These are phyloP conservation scores for Aspergillus niger DNA, from an alignment of 2,329 filamentous ascomycete genomes.

Conservation along the genomic window DNA sequence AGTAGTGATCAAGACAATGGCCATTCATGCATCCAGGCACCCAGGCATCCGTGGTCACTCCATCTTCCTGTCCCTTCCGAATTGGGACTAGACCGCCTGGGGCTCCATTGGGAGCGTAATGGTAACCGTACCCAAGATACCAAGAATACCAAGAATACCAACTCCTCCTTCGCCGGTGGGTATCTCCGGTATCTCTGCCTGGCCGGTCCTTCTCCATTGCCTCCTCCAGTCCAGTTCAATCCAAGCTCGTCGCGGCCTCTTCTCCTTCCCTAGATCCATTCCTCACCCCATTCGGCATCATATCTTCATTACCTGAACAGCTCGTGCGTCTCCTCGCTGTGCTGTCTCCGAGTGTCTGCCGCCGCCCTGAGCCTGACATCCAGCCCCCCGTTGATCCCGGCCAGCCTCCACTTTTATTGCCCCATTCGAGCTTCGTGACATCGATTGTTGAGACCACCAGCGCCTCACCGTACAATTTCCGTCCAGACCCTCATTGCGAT, in stretches of 20 bases:
- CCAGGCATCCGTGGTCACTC: too few relatives aligned
- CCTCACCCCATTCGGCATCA: neutral
- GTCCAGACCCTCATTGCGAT: neutral
- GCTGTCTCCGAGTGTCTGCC: neutral
- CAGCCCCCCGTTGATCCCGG: neutral
- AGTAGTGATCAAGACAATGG: too few relatives aligned
- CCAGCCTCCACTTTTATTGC: constrained; percentile 3
- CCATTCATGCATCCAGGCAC: too few relatives aligned
- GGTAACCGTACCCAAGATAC: too few relatives aligned
- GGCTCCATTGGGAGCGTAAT: too few relatives aligned
- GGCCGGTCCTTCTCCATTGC: neutral
- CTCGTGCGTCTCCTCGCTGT: neutral
- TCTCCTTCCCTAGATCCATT: neutral
- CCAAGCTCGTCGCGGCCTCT: neutral
- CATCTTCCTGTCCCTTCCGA: too few relatives aligned
- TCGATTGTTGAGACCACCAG: neutral
- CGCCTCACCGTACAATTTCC: neutral
- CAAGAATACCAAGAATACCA: too few relatives aligned
- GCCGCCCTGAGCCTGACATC: neutral
- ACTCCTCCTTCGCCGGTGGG: neutral
- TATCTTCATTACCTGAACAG: neutral
- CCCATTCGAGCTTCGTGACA: constrained; percentile 1
- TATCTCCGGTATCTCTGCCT: neutral
- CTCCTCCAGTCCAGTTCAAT: neutral
- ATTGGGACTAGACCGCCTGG: too few relatives aligned